Conservation (phyloP, 305 asterid species). For the Fraxinus nigra region DNA sequence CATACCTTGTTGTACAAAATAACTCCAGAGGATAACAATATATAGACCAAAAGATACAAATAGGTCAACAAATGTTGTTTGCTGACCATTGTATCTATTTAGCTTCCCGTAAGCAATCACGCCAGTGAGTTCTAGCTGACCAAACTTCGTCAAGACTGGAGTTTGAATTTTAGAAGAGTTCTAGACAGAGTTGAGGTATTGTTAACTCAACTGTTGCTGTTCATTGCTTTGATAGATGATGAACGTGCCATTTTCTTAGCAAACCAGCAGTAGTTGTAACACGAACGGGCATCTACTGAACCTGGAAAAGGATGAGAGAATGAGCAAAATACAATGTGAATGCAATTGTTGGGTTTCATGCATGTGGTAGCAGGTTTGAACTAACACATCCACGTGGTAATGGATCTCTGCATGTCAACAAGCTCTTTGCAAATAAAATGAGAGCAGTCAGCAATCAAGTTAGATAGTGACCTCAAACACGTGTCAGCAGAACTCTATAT, state of each 20-base stretch:
- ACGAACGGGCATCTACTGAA: conserved; percentile 16
- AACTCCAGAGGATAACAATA: conserved; percentile 85
- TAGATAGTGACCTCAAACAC: not conserved
- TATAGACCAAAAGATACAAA: conserved; percentile 72
- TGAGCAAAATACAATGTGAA: conserved; percentile 7
- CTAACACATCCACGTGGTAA: not conserved
- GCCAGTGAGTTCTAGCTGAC: conserved; percentile 31
- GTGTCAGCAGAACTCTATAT: not conserved
- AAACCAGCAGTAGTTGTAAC: conserved; percentile 24
- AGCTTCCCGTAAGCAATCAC: conserved; percentile 32
- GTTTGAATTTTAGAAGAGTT: conserved; percentile 21
- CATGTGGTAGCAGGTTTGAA: conserved; percentile 3
- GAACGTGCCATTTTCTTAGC: conserved; percentile 24
- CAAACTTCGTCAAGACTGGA: conserved; percentile 14
- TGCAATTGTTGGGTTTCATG: conserved; percentile 7
- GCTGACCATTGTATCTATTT: conserved; percentile 61
- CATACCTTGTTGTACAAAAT: conserved; percentile 94
- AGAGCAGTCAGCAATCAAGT: not conserved
- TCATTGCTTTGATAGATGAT: conserved; percentile 25
- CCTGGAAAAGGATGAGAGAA: conserved; percentile 26
- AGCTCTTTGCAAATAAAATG: conserved; percentile 1
- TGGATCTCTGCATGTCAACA: not conserved
- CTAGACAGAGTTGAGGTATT: conserved; percentile 20
- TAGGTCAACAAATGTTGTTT: conserved; percentile 82
- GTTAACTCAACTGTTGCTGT: conserved; percentile 15